A percentile compares a stretch with the other conserved stretches of the same genome.
phyloP scores from a whole-genome alignment of 2,329 filamentous ascomycete genomes.

The Huntiella moniliformis region DNA sequence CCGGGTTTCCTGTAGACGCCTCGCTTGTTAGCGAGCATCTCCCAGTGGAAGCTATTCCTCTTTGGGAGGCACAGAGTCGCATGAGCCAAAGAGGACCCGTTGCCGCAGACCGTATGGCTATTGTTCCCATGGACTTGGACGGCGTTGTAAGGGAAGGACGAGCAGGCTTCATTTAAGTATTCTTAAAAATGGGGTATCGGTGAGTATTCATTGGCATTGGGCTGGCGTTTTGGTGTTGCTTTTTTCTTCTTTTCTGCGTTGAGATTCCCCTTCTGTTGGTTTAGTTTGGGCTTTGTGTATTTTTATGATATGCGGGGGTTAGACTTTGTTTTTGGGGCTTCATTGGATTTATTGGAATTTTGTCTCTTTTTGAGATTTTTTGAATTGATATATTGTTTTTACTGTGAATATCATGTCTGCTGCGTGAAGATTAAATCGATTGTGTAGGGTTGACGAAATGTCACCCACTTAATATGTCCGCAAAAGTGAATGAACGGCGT shows the following conservation, averaged over 20 bases:
- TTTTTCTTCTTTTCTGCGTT: constrained; percentile 1
- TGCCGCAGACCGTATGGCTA: background rate
- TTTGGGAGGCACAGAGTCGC: constrained; percentile 7
- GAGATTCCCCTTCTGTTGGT: background rate
- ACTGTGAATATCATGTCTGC: background rate
- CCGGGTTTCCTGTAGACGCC: background rate
- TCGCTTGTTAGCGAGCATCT: constrained; percentile 1
- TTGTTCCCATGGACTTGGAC: constrained; percentile 7
- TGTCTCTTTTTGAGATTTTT: background rate
- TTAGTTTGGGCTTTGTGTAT: background rate
- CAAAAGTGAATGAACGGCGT: no score
- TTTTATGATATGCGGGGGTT: background rate
- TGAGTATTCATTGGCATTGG: background rate
- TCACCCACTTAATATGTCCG: no score
- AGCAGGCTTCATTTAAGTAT: background rate
- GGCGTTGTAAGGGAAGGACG: background rate
- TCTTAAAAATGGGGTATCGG: background rate
- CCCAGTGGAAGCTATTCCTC: constrained; percentile 3
- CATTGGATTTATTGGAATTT: background rate
- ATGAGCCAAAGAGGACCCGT: background rate
- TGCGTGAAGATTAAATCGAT: background rate
- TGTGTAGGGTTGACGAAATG: background rate
- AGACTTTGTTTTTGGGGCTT: background rate
- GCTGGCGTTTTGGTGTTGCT: background rate
- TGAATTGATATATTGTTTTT: background rate